phyloP scores from a whole-genome alignment of 371 early-diverging fungal species.

The Coemansia sp. region DNA sequence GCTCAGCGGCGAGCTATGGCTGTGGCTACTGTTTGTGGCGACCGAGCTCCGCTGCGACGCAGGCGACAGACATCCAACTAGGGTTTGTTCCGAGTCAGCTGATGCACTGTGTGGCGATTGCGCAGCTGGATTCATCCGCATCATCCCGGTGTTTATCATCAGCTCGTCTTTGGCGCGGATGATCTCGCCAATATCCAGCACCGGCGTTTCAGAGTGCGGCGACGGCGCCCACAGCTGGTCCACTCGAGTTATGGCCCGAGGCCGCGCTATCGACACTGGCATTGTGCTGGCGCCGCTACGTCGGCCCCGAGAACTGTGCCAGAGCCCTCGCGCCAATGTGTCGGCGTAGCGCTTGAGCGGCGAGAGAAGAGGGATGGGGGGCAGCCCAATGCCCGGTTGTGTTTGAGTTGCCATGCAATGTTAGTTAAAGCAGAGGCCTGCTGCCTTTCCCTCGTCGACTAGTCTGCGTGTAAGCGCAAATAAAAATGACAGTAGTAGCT shows the following conservation, averaged over 20 bases:
- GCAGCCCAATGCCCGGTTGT: not conserved
- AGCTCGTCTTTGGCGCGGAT: constrained; percentile 33
- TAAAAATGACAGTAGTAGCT: too few relatives aligned
- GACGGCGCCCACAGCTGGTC: constrained; percentile 14
- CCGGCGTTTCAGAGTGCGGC: constrained; percentile 13
- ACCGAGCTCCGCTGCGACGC: constrained; percentile 3
- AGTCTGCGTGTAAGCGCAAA: too few relatives aligned
- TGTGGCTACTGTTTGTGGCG: not conserved
- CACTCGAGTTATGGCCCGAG: constrained; percentile 23
- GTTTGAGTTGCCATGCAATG: too few relatives aligned
- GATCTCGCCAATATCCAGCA: constrained; percentile 34
- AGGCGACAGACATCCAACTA: not conserved
- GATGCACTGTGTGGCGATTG: constrained; percentile 11
- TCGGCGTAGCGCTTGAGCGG: not conserved
- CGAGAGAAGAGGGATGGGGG: not conserved
- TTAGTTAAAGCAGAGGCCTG: too few relatives aligned
- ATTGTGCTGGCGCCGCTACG: not conserved
- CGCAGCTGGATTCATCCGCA: not conserved
- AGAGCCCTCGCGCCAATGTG: not conserved
- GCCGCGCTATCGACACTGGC: not conserved
- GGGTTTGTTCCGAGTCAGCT: constrained; percentile 12
- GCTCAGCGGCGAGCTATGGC: not conserved
- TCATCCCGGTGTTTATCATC: not conserved
- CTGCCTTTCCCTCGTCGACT: too few relatives aligned
- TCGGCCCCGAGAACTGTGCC: not conserved